A percentile compares a stretch with the other conserved stretches of the same genome.
These are phyloP conservation scores for Ophiostoma quercus DNA, from an alignment of 2,329 filamentous ascomycete species.

Conservation along the genomic window DNA sequence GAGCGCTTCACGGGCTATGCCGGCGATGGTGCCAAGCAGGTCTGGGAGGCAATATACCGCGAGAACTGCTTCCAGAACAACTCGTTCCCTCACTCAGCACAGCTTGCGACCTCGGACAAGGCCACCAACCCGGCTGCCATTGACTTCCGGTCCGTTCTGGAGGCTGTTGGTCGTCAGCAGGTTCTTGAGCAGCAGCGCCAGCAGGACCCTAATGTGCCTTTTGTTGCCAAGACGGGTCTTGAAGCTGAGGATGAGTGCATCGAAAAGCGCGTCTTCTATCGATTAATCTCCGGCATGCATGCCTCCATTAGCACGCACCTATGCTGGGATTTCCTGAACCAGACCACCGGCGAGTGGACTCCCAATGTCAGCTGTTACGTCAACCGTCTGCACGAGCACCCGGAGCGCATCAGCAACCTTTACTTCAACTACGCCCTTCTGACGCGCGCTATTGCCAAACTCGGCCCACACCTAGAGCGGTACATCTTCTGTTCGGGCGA, in stretches of 20 bases:
- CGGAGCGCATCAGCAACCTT: conserved; percentile 90
- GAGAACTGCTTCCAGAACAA: conserved; percentile 88
- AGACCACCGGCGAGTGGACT: conserved; percentile 87
- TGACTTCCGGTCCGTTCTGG: conserved; percentile 58
- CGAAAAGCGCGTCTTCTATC: conserved; percentile 98
- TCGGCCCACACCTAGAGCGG: conserved; percentile 67
- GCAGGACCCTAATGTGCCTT: conserved; percentile 50
- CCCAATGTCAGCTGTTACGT: conserved; percentile 89
- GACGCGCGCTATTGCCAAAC: conserved; percentile 82
- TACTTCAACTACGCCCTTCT: conserved; percentile 99
- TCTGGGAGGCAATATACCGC: conserved; percentile 94
- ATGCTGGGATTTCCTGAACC: conserved; percentile 94
- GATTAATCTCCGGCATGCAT: conserved; percentile 95
- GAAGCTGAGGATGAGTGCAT: conserved; percentile 87
- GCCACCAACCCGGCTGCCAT: conserved; percentile 50
- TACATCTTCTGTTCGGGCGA: conserved; percentile 95
- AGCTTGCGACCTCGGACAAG: conserved; percentile 44
- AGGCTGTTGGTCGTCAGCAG: conserved; percentile 55
- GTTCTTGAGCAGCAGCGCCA: conserved; percentile 57
- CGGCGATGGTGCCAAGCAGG: conserved; percentile 76
- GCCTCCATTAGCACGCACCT: conserved; percentile 94
- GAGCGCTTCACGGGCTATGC: conserved; percentile 94
- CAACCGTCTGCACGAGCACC: conserved; percentile 72
- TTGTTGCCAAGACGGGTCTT: conserved; percentile 59
- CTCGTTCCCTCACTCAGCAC: conserved; percentile 56